Conservation (phyloP, 495 filamentous ascomycete genomes). For the Trichoderma asperelloides region DNA sequence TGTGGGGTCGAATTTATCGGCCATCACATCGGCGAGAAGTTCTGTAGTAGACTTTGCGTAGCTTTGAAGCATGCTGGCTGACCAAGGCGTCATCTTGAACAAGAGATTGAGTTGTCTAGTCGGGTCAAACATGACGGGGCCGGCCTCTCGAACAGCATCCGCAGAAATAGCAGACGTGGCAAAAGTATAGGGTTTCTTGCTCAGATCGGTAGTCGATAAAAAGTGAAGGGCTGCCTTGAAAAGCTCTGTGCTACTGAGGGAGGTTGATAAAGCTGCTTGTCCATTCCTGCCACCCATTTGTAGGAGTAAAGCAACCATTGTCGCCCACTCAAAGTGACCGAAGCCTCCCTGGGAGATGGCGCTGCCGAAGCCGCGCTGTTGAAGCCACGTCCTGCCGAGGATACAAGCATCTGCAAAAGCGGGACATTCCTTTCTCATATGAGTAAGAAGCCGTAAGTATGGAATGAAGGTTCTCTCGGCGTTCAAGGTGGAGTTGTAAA, state of each 20-base stretch:
- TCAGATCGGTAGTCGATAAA: slow-evolving; percentile 60
- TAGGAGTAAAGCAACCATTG: slow-evolving; percentile 68
- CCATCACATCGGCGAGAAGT: slow-evolving; percentile 62
- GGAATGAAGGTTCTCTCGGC: slow-evolving; percentile 64
- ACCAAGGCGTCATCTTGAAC: slow-evolving; percentile 87
- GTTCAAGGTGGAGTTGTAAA: slow-evolving; percentile 79
- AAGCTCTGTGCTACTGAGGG: slow-evolving; percentile 85
- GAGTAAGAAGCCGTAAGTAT: slow-evolving; percentile 65
- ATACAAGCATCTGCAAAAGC: slow-evolving; percentile 76
- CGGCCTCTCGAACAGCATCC: slow-evolving; percentile 26
- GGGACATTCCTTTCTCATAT: slow-evolving; percentile 52
- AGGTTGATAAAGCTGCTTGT: slow-evolving; percentile 58
- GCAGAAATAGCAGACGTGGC: slow-evolving; percentile 20
- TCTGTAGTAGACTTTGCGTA: slow-evolving; percentile 62
- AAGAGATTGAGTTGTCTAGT: slow-evolving; percentile 67
- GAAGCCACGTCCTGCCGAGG: slow-evolving; percentile 79
- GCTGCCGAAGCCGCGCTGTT: slow-evolving; percentile 71
- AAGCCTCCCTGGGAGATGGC: slow-evolving; percentile 70
- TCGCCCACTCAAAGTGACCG: slow-evolving; percentile 85
- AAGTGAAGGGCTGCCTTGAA: slow-evolving; percentile 89
- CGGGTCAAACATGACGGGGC: slow-evolving; percentile 56
- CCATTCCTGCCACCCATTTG: slow-evolving; percentile 64
- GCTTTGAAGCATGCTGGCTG: slow-evolving; percentile 57
- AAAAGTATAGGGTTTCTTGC: slow-evolving; percentile 52
- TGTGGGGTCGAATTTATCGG: slow-evolving; percentile 71